A percentile compares a stretch with the other conserved stretches of the same genome.
Evolutionary conservation across 2,329 filamentous ascomycete species (phyloP).

Genomic region (Fusarium denticulatum): DNA sequence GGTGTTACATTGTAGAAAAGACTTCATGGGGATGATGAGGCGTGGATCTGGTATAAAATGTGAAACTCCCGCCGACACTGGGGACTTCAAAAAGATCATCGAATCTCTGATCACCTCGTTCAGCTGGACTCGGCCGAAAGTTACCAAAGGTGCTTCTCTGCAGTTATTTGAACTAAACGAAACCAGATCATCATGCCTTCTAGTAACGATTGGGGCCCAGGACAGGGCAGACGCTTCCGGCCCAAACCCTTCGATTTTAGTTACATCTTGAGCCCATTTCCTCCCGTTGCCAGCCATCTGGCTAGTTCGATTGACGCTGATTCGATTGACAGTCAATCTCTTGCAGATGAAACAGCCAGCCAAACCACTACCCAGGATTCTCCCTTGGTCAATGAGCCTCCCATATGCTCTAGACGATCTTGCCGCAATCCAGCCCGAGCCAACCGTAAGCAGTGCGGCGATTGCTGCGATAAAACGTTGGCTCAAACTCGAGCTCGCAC

Average conservation of each 20-base stretch:
- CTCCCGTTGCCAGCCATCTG: neutral
- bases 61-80: too few species aligned
- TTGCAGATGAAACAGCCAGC: neutral
- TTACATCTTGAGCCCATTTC: neutral
- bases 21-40: fast-evolving
- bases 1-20: too few species aligned
- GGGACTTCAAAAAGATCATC: fast-evolving
- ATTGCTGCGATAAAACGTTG: neutral
- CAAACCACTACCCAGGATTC: neutral
- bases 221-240: neutral
- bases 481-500: neutral
- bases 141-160: too few species aligned
- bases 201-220: neutral
- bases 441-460: neutral
- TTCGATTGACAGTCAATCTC: neutral
- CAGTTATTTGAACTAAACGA: neutral
- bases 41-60: neutral
- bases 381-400: neutral
- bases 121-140: too few species aligned
- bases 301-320: neutral
- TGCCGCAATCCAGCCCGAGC: neutral
- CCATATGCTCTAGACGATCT: fast-evolving
- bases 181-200: neutral
- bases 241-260: neutral
- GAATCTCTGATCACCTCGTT: neutral